Conservation (phyloP, 2,329 filamentous ascomycete genomes). For the Sarocladium oryzae region DNA sequence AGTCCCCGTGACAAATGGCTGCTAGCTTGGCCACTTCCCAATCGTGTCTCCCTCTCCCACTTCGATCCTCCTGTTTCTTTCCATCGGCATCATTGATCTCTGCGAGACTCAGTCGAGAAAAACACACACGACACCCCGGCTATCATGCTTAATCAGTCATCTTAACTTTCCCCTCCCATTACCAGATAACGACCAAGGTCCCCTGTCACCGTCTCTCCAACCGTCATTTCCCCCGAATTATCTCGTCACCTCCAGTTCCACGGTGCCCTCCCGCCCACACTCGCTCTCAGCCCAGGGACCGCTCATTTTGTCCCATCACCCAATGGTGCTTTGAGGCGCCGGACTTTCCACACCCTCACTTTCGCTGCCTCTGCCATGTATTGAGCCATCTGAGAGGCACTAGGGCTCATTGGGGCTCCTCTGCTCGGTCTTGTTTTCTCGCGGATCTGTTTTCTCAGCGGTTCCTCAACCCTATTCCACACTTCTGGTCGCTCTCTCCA, state of each 20-base stretch:
- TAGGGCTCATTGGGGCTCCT: constrained; percentile 2
- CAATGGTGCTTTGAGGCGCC: constrained; percentile 4
- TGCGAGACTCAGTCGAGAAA: constrained; percentile 1
- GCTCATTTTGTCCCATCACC: not conserved
- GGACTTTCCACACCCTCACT: constrained; percentile 5
- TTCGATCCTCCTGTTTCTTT: not conserved
- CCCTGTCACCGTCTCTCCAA: constrained; percentile 4
- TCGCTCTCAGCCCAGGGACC: not conserved
- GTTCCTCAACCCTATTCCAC: no score
- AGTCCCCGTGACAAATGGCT: not conserved
- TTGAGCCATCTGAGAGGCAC: not conserved
- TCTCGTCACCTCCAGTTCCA: constrained; percentile 7
- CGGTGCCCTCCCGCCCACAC: constrained; percentile 2
- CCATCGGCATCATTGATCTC: constrained; percentile 4
- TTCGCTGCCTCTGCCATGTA: constrained; percentile 5
- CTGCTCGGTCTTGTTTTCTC: constrained; percentile 2
- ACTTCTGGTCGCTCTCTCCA: constrained; percentile 24
- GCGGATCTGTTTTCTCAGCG: not conserved
- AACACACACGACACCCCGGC: not conserved
- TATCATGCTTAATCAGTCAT: constrained; percentile 7
- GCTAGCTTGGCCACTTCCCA: not conserved
- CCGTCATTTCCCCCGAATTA: constrained; percentile 3
- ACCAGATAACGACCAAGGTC: constrained; percentile 6
- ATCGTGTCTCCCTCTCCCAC: not conserved
- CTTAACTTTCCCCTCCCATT: not conserved